Base-by-base conservation (phyloP, 1,284 basidiomycete species). In the Austropuccinia psidii region DNA sequence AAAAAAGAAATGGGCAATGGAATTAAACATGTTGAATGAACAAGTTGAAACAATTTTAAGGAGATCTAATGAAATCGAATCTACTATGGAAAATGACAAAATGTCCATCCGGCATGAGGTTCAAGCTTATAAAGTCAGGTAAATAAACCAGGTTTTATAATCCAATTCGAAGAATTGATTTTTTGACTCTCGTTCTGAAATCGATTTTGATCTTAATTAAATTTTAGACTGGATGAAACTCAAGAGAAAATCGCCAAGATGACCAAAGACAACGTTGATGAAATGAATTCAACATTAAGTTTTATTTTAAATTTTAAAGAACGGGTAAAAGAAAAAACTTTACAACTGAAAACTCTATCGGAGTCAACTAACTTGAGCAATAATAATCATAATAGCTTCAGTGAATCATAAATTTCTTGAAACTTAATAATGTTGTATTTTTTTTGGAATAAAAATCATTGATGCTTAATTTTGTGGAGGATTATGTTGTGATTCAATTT, bases 191-290 rank as follows among this genome's bases (percentile, higher is more conserved):
- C 21, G 24, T 19, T 29, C 52, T 55, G 4, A 55, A 13, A 24
- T 55, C 27, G 4, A 19, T 15, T 55, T 5, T 6, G 33, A 21
- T 4, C 15, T 24, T 17, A 27, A 19, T 21, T 27, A 31, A 11
- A 17, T 27, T 9, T 3, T 21, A 69, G 67, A 29, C 35, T 31
- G 21, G 54, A 57, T 60, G 67, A 69, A 37, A 69, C 67, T 47
- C 24, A 69, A 49, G 41, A 57, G 24, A 21, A 54, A 19, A 49
- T 69, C 27, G 55, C 50, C 27, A 54, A 69, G 37, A 35, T 69
- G 52, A 69, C 29, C 15, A 69, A 69, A 49, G 67, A 69, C 7
- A 69, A 69, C 29, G 67, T 69, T 19, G 67, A 69, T 49, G 67
- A 69, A 45, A 58, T 69, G 67, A 69, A 69, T 33, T 57, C 67